Evolutionary conservation across 495 filamentous ascomycete species (phyloP), one percentile per base, ranked within the genome.

Genomic region (Clohesyomyces aquaticus): DNA sequence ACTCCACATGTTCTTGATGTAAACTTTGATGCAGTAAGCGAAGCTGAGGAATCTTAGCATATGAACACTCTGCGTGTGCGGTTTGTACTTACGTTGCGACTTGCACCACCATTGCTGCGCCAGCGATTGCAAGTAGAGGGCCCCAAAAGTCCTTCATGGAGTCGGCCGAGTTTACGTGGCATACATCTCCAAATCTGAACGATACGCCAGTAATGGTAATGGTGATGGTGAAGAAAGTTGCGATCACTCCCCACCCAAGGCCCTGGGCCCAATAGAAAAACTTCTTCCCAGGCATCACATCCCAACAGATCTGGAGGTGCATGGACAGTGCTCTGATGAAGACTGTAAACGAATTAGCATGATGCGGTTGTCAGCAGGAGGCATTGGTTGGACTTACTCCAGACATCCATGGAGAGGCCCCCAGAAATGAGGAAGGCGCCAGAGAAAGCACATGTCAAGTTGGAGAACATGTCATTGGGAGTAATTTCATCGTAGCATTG

Each of bases 231-330:
- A 93, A 80, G 45, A 89, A 87, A 23, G 91, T 72, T 28, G 85
- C 81, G 1, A 92, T 91, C 43, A 98, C 79, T 9, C 86, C 91
- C 87, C 93, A 96, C 61, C 95, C 94, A 46, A 84, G 77, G 8
- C 83, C 77, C 68, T 96, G 86, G 11, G 95, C 86, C 63, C 82
- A 82, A 83, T 90, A 91, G 86, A 97, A 97, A 76, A 96, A 97
- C 63, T 86, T 91, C 19, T 83, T 82, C 2, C 94, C 95, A 8
- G 95, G 87, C 4, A 93, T 85, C 19, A 95, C 79, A 72, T 98
- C 91, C 95, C 95, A 98, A 79, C 91, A 96, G 47, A 98, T 96
- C 76, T 98, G 95, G 12, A 98, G 84, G 74, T 98, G 94, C 57
- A 98, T 88, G 18, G 93, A 96, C 43, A 97, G 73, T 3, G 94